Evolutionary conservation across 2,329 filamentous ascomycete genomes (phyloP), one percentile per base, ranked within the genome.

Genomic region (Botrytis paeoniae): DNA sequence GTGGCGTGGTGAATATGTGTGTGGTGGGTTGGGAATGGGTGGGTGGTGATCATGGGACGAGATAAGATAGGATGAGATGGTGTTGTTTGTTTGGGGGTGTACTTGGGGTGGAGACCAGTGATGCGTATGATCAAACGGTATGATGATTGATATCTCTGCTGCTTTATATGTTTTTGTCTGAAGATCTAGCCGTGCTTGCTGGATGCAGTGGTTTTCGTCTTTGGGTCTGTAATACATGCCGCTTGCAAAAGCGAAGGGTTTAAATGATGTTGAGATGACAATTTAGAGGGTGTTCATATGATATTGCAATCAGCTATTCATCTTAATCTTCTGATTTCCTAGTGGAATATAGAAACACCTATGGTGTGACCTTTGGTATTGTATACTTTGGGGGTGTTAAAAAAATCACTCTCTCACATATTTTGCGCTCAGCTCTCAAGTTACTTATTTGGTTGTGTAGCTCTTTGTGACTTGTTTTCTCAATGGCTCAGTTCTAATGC

Each of bases 381-480:
- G 0, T 54, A 7, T 25, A 5, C 16, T 54, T 29, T 16, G 4
- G 4, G 1, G 25, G 10, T n/a, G 10, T n/a, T 14, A n/a, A 5
- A 54, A 54, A n/a, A 16, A n/a, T 10, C 25, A 16, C 12, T 16
- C 25, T 6, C 25, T 16, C 12, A 7, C 3, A 14, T 3, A 1
- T 7, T n/a, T n/a, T 7, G 10, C 25, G 10, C 48, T 54, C 25
- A n/a, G 48, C 10, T 54, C 25, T 16, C 4, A n/a, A 54, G 48
- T 54, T 54, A 14, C 12, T 54, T 8, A 4, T 16, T 29, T 18
- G 0, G 4, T 16, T 54, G 10, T 54, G 25, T 16, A 8, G 5
- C 5, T 29, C 0, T 3, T 16, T 16, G 14, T 18, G 14, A 29
- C 12, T 14, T 8, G 4, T 0, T n/a, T 3, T 14, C 6, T 51